A percentile compares a stretch with the other conserved stretches of the same genome.
phyloP scores from a whole-genome alignment of 2,329 filamentous ascomycete species.

The Ilyonectria destructans region DNA sequence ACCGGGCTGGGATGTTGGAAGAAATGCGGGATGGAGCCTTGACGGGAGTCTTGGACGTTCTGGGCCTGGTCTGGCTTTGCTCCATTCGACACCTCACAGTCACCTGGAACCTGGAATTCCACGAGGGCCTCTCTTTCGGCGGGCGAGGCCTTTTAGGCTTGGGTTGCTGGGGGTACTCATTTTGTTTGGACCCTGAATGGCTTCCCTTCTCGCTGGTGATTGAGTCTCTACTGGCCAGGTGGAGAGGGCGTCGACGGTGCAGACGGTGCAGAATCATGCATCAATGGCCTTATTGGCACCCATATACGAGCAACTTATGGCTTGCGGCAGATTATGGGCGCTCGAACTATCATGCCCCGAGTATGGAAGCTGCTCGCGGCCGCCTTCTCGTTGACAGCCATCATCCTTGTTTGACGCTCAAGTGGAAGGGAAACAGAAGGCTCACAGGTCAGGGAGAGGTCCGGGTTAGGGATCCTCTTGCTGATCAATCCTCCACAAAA shows the following conservation, averaged over 20 bases:
- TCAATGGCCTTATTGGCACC: not conserved
- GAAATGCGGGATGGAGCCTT: constrained; percentile 13
- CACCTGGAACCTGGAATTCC: constrained; percentile 9
- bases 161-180: constrained; percentile 19
- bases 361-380: not conserved
- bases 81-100: not conserved
- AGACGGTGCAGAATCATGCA: not conserved
- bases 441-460: not conserved
- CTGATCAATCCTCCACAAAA: constrained; percentile 23
- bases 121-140: not conserved
- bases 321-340: not conserved
- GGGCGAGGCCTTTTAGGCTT: constrained; percentile 12
- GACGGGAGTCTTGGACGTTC: constrained; percentile 14
- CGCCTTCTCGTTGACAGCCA: constrained; percentile 10
- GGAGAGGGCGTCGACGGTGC: constrained; percentile 3
- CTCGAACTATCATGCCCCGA: not conserved
- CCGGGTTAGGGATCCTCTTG: constrained; percentile 12
- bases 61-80: constrained; percentile 19
- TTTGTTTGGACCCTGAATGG: constrained; percentile 15
- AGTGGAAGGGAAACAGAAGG: constrained; percentile 14
- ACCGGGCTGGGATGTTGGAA: constrained; percentile 5
- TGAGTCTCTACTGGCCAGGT: not conserved
- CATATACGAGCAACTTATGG: not conserved
- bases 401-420: constrained; percentile 6
- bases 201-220: not conserved